Evolutionary conservation across 106 monocot species (phyloP).

Genomic region (Dendrobium huoshanense): DNA sequence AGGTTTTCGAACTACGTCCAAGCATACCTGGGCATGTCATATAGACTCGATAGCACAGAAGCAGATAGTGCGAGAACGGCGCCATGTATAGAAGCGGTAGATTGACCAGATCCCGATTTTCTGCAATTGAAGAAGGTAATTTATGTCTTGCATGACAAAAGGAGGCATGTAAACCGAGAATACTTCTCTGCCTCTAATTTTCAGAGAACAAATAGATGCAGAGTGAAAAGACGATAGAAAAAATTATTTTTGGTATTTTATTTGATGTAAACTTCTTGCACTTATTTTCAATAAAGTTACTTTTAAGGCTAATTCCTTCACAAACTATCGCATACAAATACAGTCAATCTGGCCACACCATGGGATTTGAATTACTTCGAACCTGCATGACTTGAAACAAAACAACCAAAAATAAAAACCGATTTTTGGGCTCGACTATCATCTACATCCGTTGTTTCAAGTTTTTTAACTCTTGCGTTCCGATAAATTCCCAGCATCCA

Average conservation of each 20-base stretch:
- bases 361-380: not conserved
- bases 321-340: not conserved
- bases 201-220: too few relatives aligned
- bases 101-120: slow-evolving; percentile 39
- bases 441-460: too few relatives aligned
- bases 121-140: slow-evolving; percentile 34
- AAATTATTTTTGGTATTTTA: not conserved
- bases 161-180: not conserved
- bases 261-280: not conserved
- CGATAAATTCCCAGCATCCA: too few relatives aligned
- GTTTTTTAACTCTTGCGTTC: too few relatives aligned
- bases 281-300: not conserved
- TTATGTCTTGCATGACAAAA: not conserved
- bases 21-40: slow-evolving; percentile 93
- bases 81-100: slow-evolving; percentile 77
- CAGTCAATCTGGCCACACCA: not conserved
- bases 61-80: slow-evolving; percentile 89
- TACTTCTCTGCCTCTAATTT: too few relatives aligned
- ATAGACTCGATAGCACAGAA: slow-evolving; percentile 76
- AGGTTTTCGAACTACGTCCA: not conserved
- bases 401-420: too few relatives aligned
- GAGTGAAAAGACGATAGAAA: not conserved
- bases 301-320: not conserved
- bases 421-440: too few relatives aligned
- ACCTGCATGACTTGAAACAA: not conserved